Evolutionary conservation across 805 yeast species (phyloP).

Genomic region (Lachancea mirantina): DNA sequence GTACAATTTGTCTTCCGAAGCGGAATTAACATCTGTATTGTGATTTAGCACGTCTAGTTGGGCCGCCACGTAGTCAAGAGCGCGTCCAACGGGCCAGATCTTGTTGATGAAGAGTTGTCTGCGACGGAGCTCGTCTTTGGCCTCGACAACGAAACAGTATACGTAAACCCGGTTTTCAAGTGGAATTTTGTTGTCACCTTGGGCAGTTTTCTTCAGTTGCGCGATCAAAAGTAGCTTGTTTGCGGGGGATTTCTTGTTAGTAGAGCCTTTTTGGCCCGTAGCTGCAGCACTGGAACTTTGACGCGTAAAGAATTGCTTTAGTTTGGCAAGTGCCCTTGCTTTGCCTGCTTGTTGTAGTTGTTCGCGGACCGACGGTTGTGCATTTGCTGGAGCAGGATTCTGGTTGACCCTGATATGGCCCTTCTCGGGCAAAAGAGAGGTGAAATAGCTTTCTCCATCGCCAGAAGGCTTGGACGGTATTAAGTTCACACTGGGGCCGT

Average conservation of each 20-base stretch:
- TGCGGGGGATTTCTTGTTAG: slow-evolving; percentile 7
- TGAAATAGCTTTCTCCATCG: slow-evolving; percentile 23
- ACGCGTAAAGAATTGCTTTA: slow-evolving; percentile 20
- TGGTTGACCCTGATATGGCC: slow-evolving; percentile 20
- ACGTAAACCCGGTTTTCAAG: slow-evolving; percentile 22
- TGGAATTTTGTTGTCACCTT: slow-evolving; percentile 26
- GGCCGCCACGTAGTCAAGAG: slow-evolving; percentile 25
- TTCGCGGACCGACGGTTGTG: slow-evolving; percentile 1
- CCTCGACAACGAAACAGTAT: slow-evolving; percentile 18
- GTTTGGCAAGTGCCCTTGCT: slow-evolving; percentile 20
- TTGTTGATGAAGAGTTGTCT: slow-evolving; percentile 23
- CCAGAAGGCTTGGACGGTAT: too few relatives aligned
- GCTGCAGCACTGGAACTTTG: slow-evolving; percentile 1
- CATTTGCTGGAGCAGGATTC: too few relatives aligned
- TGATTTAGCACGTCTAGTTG: slow-evolving; percentile 19
- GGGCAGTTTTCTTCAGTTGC: slow-evolving; percentile 18
- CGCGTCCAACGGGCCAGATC: slow-evolving; percentile 30
- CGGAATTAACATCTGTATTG: slow-evolving; percentile 14
- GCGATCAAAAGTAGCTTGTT: slow-evolving; percentile 15
- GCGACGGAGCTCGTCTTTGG: slow-evolving; percentile 8
- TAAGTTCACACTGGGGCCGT: too few relatives aligned
- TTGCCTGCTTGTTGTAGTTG: slow-evolving; percentile 8
- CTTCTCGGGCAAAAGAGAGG: slow-evolving; percentile 26
- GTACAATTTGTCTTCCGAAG: slow-evolving; percentile 19
- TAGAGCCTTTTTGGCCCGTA: slow-evolving; percentile 3